Percentiles rank a stretch among this genome's conserved stretches.
Evolutionary conservation across 2,329 filamentous ascomycete species (phyloP).

Genomic region (Penicillium paneum): DNA sequence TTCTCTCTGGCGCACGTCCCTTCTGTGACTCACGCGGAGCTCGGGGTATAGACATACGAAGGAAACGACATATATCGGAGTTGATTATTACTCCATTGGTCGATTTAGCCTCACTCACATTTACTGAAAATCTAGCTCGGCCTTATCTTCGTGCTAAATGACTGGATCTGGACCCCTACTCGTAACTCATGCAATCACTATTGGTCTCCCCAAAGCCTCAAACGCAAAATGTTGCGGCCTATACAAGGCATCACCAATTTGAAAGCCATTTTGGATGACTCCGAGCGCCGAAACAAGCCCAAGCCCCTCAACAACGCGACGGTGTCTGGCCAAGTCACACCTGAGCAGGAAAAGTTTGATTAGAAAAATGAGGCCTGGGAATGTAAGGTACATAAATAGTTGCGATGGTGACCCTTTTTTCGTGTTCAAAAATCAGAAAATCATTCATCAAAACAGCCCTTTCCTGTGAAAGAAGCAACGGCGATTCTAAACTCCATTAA

Average conservation of each 20-base stretch:
- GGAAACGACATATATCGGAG: background rate
- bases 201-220: background rate
- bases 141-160: background rate
- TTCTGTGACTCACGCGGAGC: constrained; percentile 1
- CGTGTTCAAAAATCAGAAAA: background rate
- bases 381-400: background rate
- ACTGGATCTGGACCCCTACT: background rate
- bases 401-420: background rate
- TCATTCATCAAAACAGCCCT: background rate
- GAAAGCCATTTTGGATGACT: background rate
- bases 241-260: background rate
- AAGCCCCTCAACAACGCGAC: background rate
- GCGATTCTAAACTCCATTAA: background rate
- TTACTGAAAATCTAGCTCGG: background rate
- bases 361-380: background rate
- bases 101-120: background rate
- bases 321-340: background rate
- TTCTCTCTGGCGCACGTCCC: constrained; percentile 1
- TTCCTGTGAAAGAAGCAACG: background rate
- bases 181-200: background rate
- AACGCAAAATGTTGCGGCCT: background rate
- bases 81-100: background rate
- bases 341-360: background rate
- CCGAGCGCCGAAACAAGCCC: background rate
- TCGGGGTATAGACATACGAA: background rate